phyloP scores from a whole-genome alignment of 768 basidiomycete genomes.

The Goffeauzyma gilvescens region DNA sequence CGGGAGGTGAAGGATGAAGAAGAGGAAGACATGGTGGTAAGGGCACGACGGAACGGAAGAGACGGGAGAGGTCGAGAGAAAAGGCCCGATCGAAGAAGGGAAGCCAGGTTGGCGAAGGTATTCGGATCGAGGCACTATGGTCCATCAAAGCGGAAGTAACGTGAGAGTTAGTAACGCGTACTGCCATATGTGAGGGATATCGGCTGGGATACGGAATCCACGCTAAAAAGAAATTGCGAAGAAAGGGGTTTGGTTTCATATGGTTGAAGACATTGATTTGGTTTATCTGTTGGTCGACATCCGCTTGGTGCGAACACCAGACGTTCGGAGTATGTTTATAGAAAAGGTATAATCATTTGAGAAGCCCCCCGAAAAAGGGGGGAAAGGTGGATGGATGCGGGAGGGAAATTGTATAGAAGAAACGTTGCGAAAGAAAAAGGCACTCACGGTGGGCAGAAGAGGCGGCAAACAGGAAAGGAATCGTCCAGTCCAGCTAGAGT shows the following conservation, averaged over 20 bases:
- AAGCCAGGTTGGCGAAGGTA: background rate
- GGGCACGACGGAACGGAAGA: background rate
- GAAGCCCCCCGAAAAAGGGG: no score
- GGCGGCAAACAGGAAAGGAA: constrained; percentile 1
- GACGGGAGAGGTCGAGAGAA: background rate
- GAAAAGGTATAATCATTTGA: no score
- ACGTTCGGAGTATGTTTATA: no score
- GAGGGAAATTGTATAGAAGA: constrained; percentile 6
- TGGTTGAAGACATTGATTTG: constrained; percentile 13
- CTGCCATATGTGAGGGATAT: no score
- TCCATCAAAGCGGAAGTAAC: background rate
- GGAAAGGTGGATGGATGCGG: no score
- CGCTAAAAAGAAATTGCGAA: background rate
- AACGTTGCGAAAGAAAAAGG: no score
- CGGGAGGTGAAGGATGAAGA: constrained; percentile 19
- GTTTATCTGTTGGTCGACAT: no score
- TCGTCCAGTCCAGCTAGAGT: background rate
- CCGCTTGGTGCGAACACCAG: no score
- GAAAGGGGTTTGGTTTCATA: background rate
- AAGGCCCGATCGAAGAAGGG: constrained; percentile 2
- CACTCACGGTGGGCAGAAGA: no score
- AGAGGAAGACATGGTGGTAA: background rate
- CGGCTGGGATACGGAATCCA: no score
- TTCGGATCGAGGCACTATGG: constrained; percentile 1
- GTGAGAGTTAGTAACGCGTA: no score